These are phyloP conservation scores for Nadsonia starkeyi-henricii DNA, from an alignment of 1,139 yeast species.

Conservation along the genomic window DNA sequence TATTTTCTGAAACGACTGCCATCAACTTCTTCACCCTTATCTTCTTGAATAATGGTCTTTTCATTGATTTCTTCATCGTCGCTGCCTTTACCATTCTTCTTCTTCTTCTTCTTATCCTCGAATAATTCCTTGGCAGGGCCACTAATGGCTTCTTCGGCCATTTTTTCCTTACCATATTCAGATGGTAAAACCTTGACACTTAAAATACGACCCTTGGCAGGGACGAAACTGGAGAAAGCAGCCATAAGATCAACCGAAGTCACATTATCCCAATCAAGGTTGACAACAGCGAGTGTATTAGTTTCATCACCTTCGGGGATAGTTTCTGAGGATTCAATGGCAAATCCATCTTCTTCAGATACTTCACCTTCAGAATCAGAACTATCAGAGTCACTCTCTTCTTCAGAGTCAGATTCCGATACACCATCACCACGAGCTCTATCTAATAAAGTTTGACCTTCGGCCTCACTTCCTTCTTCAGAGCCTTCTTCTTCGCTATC, in stretches of 20 bases:
- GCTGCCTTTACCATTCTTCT: slow-evolving; percentile 9
- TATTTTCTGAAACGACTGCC: slow-evolving; percentile 45
- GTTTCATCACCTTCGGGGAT: slow-evolving; percentile 85
- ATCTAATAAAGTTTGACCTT: slow-evolving; percentile 26
- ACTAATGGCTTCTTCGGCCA: slow-evolving; percentile 78
- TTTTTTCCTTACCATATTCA: slow-evolving; percentile 84
- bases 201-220: slow-evolving; percentile 54
- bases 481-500: slow-evolving; percentile 14
- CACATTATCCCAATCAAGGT: slow-evolving; percentile 94
- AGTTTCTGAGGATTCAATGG: slow-evolving; percentile 19
- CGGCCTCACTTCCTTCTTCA: slow-evolving; percentile 14
- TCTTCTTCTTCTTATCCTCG: slow-evolving; percentile 28
- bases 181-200: slow-evolving; percentile 78
- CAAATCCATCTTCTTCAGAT: slow-evolving; percentile 35
- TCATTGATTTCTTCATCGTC: slow-evolving; percentile 23
- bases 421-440: slow-evolving; percentile 67
- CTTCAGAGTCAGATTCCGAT: slow-evolving; percentile 28
- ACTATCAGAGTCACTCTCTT: slow-evolving; percentile 15
- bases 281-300: slow-evolving; percentile 73
- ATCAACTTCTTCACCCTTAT: slow-evolving; percentile 34
- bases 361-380: slow-evolving; percentile 36
- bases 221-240: slow-evolving; percentile 77
- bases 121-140: slow-evolving; percentile 91
- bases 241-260: slow-evolving; percentile 81
- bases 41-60: slow-evolving; percentile 21